Base-by-base conservation (phyloP, 2,329 filamentous ascomycete genomes). In the Bipolaris cookei region DNA sequence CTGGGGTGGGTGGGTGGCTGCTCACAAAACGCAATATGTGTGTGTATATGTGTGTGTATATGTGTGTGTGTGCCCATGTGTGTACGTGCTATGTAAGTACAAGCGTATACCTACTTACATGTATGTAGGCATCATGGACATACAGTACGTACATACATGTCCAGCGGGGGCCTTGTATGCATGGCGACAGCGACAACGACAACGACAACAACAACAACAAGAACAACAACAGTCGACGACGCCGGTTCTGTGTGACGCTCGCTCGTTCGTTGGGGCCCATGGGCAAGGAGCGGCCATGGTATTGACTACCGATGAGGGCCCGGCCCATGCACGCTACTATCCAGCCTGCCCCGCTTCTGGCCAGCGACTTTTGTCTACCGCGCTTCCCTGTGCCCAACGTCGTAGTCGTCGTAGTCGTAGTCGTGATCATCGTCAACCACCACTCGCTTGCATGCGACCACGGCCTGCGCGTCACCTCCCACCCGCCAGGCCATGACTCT, bases 231-330 rank as follows among this genome's bases (percentile, higher is more conserved):
- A 28, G 25, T 2, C 25, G 25, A 28, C 8, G 7, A 28, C 49
- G 60, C 60, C 62, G 54, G 55, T 51, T 51, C 49, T 55, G 62
- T 64, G 61, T 46, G 47, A 64, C 57, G 47, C 39, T 59, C 45
- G 50, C 37, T 10, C 7, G 25, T 8, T 28, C 44, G 54, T 56
- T 35, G 34, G 37, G 34, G 38, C 52, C 54, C 50, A 56, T 61
- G 50, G 25, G 62, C 54, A 52, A 61, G 58, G 61, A 61, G 54
- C 54, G 52, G 43, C 38, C 43, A 37, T 60, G 62, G 53, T 60
- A 58, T 54, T 49, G 42, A 58, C 60, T 61, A 67, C 65, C 61
- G 63, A 64, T 62, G 51, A 58, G 39, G 57, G 50, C 48, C 52
- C 49, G 57, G 54, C 50, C 61, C 61, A 60, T 61, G 62, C 65